Evolutionary conservation across 768 basidiomycete species (phyloP).

Genomic region (Gymnopilus junonius): DNA sequence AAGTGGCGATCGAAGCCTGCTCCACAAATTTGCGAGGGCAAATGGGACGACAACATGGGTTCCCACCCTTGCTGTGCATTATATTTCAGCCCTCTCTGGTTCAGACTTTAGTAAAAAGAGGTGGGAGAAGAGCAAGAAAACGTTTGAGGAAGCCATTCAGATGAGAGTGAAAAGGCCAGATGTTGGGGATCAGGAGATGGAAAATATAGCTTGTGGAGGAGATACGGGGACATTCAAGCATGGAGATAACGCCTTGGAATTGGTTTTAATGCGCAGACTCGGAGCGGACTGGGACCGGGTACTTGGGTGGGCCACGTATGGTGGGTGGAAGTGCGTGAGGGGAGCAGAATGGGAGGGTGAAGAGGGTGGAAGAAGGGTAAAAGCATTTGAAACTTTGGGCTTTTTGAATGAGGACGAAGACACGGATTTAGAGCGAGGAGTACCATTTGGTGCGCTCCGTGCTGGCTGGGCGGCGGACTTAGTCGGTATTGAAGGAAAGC

Average conservation of each 20-base stretch:
- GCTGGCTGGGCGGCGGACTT: conserved; percentile 61
- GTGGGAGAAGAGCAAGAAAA: conserved; percentile 43
- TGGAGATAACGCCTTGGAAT: conserved; percentile 62
- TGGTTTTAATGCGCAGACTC: conserved; percentile 60
- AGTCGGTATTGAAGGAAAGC: conserved; percentile 40
- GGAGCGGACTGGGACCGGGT: conserved; percentile 58
- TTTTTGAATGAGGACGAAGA: not conserved
- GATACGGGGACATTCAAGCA: conserved; percentile 70
- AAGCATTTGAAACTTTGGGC: not conserved
- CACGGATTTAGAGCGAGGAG: conserved; percentile 49
- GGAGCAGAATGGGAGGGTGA: conserved; percentile 48
- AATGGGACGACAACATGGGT: conserved; percentile 49
- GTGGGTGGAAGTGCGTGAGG: conserved; percentile 61
- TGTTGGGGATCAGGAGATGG: conserved; percentile 28
- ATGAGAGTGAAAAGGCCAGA: not conserved
- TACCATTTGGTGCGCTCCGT: conserved; percentile 58
- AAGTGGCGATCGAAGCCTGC: conserved; percentile 21
- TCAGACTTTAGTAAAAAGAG: conserved; percentile 13
- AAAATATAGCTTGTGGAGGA: conserved; percentile 62
- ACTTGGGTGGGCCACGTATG: conserved; percentile 61
- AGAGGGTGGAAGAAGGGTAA: conserved; percentile 2
- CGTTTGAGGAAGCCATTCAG: conserved; percentile 50
- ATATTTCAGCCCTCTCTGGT: conserved; percentile 32
- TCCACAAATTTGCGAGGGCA: conserved; percentile 29
- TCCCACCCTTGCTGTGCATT: conserved; percentile 60